phyloP scores from a whole-genome alignment of 2,329 filamentous ascomycete species.

The Trichocomaceae sp. region DNA sequence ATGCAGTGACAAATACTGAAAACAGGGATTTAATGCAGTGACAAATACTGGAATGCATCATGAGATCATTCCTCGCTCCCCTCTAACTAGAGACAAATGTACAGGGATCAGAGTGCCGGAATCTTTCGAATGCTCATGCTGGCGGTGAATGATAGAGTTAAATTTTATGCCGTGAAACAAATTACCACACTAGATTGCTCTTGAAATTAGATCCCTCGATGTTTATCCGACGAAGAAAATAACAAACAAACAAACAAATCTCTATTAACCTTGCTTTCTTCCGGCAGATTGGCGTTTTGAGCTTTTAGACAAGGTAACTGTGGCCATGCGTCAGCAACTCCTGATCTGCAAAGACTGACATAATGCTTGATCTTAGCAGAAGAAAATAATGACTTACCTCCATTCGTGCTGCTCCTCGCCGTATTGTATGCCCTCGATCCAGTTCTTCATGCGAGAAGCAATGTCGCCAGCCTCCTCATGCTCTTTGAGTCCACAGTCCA shows the following conservation, averaged over 20 bases:
- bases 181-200: too few species aligned
- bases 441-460: slow-evolving; percentile 81
- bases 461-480: slow-evolving; percentile 82
- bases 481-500: slow-evolving; percentile 76
- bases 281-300: background rate
- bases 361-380: background rate
- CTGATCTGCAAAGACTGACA: background rate
- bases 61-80: background rate
- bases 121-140: background rate
- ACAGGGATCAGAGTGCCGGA: background rate
- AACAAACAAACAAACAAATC: background rate
- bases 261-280: background rate
- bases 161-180: background rate
- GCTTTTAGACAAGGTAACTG: slow-evolving; percentile 7
- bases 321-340: background rate
- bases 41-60: too few species aligned
- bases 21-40: too few species aligned
- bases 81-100: background rate
- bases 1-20: too few species aligned
- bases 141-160: background rate
- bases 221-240: too few species aligned
- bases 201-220: too few species aligned
- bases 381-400: slow-evolving; percentile 54
- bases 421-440: slow-evolving; percentile 95
- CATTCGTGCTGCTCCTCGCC: slow-evolving; percentile 87